phyloP scores from a whole-genome alignment of 768 basidiomycete genomes.

The Amanita thiersii region DNA sequence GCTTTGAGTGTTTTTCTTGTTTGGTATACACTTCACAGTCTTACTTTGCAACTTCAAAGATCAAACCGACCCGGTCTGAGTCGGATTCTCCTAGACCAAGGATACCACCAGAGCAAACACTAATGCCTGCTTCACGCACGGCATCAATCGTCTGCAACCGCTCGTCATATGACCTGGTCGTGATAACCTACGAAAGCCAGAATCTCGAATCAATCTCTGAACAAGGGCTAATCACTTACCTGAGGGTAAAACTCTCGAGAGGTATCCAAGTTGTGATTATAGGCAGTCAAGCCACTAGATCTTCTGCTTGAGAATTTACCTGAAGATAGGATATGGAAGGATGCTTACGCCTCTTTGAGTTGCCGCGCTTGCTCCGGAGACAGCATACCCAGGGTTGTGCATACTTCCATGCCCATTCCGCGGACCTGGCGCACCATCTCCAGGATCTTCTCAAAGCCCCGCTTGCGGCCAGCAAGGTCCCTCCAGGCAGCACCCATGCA shows the following conservation, averaged over 20 bases:
- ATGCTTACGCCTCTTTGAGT: constrained; percentile 83
- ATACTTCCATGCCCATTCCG: constrained; percentile 98
- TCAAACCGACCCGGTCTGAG: constrained; percentile 84
- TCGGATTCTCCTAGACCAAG: constrained; percentile 91
- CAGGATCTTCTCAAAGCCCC: constrained; percentile 89
- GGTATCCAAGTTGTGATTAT: constrained; percentile 98
- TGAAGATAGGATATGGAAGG: constrained; percentile 1
- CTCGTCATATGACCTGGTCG: constrained; percentile 91
- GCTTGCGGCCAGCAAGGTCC: constrained; percentile 85
- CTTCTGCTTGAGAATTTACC: constrained; percentile 9
- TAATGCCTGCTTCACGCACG: constrained; percentile 92
- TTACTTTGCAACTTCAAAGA: constrained; percentile 88
- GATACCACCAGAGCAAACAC: constrained; percentile 95
- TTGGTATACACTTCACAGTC: constrained; percentile 17
- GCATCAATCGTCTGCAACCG: constrained; percentile 83
- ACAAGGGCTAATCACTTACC: constrained; percentile 29
- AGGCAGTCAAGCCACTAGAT: constrained; percentile 82
- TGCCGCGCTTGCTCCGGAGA: constrained; percentile 86
- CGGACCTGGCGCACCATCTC: constrained; percentile 88
- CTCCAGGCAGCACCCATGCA: constrained; percentile 99
- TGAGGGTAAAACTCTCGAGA: constrained; percentile 94
- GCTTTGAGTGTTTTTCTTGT: constrained; percentile 5
- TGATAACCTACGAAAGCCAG: constrained; percentile 65
- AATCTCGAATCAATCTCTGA: constrained; percentile 1
- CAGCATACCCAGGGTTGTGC: constrained; percentile 97